phyloP scores from a whole-genome alignment of 495 filamentous ascomycete species.

The Lasiosphaeriaceae sp. region DNA sequence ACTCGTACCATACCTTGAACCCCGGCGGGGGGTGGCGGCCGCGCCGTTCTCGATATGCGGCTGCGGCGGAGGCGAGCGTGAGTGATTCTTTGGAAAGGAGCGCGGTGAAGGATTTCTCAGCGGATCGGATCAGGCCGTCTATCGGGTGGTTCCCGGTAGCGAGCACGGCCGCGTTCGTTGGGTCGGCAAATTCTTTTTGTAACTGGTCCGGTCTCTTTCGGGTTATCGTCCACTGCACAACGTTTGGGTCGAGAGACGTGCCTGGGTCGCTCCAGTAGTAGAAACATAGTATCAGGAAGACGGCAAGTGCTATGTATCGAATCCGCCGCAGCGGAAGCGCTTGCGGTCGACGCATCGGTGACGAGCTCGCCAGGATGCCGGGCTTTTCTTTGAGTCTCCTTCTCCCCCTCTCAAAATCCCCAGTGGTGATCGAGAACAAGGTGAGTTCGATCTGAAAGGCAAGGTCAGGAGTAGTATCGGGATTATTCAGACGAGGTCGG shows the following conservation, averaged over 20 bases:
- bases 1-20: conserved; percentile 63
- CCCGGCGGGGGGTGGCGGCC: conserved; percentile 70
- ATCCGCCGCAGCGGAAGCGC: neutral
- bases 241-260: neutral
- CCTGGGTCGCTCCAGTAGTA: neutral
- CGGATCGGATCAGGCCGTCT: conserved; percentile 35
- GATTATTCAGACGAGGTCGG: no score
- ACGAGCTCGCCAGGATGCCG: no score
- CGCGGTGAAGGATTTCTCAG: conserved; percentile 33
- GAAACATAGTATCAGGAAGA: neutral
- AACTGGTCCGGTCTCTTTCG: neutral
- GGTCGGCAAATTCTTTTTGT: neutral
- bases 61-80: conserved; percentile 53
- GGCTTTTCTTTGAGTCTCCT: neutral
- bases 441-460: no score
- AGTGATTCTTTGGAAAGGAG: conserved; percentile 38
- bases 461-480: no score
- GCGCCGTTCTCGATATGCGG: conserved; percentile 54
- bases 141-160: conserved; percentile 36
- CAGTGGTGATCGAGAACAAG: no score
- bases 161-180: conserved; percentile 7
- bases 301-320: neutral
- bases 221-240: neutral
- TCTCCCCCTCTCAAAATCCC: no score
- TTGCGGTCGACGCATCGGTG: neutral